These are phyloP conservation scores for Fusarium ambrosium DNA, from an alignment of 2,329 filamentous ascomycete species.

Conservation along the genomic window DNA sequence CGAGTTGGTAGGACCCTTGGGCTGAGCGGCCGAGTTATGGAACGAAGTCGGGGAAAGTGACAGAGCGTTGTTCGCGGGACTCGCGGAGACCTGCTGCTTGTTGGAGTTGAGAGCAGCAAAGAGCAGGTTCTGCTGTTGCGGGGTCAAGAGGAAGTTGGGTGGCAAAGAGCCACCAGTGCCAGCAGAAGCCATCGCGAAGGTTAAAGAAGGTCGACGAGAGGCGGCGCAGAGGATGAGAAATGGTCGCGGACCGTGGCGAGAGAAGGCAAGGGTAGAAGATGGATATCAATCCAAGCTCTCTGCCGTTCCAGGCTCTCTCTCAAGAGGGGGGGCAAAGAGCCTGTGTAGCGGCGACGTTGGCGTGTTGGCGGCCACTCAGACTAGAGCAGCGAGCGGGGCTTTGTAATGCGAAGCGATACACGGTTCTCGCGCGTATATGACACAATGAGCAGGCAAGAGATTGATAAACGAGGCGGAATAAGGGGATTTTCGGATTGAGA, in stretches of 20 bases:
- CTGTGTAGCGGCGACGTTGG: constrained; percentile 42
- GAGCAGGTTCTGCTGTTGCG: constrained; percentile 81
- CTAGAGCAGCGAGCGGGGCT: constrained; percentile 28
- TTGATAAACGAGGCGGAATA: constrained; percentile 15
- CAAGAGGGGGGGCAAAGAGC: constrained; percentile 45
- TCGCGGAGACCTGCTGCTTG: constrained; percentile 55
- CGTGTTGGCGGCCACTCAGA: constrained; percentile 23
- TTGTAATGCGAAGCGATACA: constrained; percentile 6
- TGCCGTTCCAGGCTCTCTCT: constrained; percentile 44
- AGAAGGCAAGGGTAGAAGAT: constrained; percentile 1
- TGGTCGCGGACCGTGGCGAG: constrained; percentile 22
- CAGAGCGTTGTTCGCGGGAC: constrained; percentile 54
- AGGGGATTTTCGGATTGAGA: constrained; percentile 39
- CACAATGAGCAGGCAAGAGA: constrained; percentile 15
- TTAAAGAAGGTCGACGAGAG: constrained; percentile 9
- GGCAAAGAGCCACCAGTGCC: constrained; percentile 58
- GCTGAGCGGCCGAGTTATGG: constrained; percentile 62
- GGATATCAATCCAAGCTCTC: constrained; percentile 45
- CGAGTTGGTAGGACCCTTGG: constrained; percentile 53
- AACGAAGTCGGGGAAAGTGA: constrained; percentile 64
- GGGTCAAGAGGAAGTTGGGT: constrained; percentile 76
- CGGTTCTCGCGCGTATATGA: constrained; percentile 19
- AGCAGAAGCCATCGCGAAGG: constrained; percentile 64
- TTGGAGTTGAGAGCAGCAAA: constrained; percentile 84
- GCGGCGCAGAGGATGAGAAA: constrained; percentile 13